Evolutionary conservation across 2,329 filamentous ascomycete species (phyloP).

Genomic region (Pseudogymnoascus sp.): DNA sequence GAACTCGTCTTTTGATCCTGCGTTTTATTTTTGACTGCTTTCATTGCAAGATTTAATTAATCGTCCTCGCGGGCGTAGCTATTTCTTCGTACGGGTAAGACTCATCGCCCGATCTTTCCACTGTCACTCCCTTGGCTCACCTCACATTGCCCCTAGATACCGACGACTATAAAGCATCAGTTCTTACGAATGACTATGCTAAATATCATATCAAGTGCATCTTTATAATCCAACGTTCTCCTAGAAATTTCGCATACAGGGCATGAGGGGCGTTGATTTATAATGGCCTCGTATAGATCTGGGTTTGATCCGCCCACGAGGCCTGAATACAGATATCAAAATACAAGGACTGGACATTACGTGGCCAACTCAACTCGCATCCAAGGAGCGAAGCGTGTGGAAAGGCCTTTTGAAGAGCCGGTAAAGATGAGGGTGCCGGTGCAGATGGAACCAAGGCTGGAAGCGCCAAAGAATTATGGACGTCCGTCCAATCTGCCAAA

Average conservation of each 20-base stretch:
- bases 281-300: slow-evolving; percentile 40
- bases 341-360: slow-evolving; percentile 26
- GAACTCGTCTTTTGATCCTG: slow-evolving; percentile 19
- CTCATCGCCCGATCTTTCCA: slow-evolving; percentile 16
- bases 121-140: slow-evolving; percentile 13
- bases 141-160: slow-evolving; percentile 5
- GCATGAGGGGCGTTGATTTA: slow-evolving; percentile 22
- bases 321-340: slow-evolving; percentile 34
- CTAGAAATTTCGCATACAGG: slow-evolving; percentile 22
- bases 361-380: slow-evolving; percentile 15
- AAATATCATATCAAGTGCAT: slow-evolving; percentile 23
- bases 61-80: slow-evolving; percentile 25
- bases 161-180: slow-evolving; percentile 14
- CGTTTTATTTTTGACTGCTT: slow-evolving; percentile 21
- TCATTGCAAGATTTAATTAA: slow-evolving; percentile 19
- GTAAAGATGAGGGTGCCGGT: slow-evolving; percentile 35
- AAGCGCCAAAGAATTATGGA: slow-evolving; percentile 14
- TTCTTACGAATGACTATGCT: slow-evolving; percentile 25
- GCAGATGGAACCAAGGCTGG: slow-evolving; percentile 21
- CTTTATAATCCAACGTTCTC: slow-evolving; percentile 22
- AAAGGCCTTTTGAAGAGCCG: slow-evolving; percentile 33
- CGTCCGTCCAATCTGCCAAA: slow-evolving; percentile 22
- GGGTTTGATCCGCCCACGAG: slow-evolving; percentile 38
- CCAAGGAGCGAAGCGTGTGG: slow-evolving; percentile 16
- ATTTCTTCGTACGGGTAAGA: slow-evolving; percentile 16